phyloP scores from a whole-genome alignment of 345 rosid species.

The Isatis tinctoria region DNA sequence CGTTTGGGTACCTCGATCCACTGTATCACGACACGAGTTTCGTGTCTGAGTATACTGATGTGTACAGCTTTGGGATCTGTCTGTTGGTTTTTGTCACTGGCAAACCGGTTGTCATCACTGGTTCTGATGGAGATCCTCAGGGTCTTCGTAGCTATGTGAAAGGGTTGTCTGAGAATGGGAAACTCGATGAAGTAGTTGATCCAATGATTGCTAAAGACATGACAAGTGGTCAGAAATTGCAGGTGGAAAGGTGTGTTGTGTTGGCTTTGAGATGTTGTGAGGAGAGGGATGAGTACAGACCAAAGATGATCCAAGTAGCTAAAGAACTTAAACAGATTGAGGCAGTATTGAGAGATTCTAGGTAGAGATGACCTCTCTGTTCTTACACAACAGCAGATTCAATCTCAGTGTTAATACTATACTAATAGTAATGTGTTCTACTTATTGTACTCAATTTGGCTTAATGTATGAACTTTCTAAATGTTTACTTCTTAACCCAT shows the following conservation, averaged over 20 bases:
- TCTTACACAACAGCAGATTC: background rate
- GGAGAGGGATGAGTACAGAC: conserved; percentile 3
- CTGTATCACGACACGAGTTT: background rate
- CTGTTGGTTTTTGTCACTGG: conserved; percentile 11
- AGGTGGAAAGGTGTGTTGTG: background rate
- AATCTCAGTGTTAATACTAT: background rate
- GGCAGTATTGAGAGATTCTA: background rate
- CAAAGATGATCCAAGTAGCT: conserved; percentile 32
- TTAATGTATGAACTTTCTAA: background rate
- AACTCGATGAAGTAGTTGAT: conserved; percentile 16
- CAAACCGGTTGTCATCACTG: background rate
- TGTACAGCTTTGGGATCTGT: conserved; percentile 6
- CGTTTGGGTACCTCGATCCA: background rate
- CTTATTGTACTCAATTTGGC: background rate
- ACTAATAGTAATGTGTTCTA: too few relatives aligned
- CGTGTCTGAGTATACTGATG: conserved; percentile 9
- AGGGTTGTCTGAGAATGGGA: background rate
- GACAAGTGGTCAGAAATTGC: conserved; percentile 1
- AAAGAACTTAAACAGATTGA: conserved; percentile 22
- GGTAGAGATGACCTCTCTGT: background rate
- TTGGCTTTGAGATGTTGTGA: conserved; percentile 22
- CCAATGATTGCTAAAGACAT: background rate
- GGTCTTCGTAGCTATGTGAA: background rate
- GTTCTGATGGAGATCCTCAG: background rate
- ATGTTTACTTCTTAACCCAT: background rate